A percentile compares a stretch with the other conserved stretches of the same genome.
These are phyloP conservation scores for Aspergillus persii DNA, from an alignment of 2,329 filamentous ascomycete genomes.

Conservation along the genomic window DNA sequence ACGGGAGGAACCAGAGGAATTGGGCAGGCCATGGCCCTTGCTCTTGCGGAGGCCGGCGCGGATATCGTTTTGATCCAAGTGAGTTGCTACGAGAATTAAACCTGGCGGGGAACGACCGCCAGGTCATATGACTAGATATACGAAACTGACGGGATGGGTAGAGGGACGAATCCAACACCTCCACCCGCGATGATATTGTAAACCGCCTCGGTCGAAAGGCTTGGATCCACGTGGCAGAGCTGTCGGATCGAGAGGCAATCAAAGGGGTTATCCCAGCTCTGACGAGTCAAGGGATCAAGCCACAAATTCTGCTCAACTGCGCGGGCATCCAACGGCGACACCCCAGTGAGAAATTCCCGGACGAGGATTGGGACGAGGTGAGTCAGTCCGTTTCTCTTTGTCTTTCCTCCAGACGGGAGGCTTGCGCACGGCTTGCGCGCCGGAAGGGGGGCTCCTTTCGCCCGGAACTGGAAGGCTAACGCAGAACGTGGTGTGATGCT, in stretches of 20 bases:
- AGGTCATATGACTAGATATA: not conserved
- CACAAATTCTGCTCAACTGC: conserved; percentile 81
- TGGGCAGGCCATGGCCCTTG: conserved; percentile 47
- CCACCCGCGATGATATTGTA: conserved; percentile 43
- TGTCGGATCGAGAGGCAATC: conserved; percentile 42
- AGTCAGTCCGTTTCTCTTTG: conserved; percentile 11
- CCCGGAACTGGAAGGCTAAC: not conserved
- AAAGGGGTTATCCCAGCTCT: conserved; percentile 41
- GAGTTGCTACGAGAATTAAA: conserved; percentile 1
- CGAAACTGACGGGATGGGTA: conserved; percentile 24
- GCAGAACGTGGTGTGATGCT: not conserved
- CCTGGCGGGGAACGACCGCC: not conserved
- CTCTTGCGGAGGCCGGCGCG: conserved; percentile 48
- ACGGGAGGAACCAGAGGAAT: conserved; percentile 51
- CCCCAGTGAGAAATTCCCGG: conserved; percentile 71
- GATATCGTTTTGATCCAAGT: conserved; percentile 46
- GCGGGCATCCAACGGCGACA: conserved; percentile 82
- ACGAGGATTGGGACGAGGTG: conserved; percentile 71
- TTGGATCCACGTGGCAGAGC: conserved; percentile 44
- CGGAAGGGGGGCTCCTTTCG: not conserved
- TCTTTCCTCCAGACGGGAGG: not conserved
- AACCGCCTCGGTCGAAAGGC: conserved; percentile 40
- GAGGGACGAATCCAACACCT: conserved; percentile 53
- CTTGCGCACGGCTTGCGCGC: not conserved
- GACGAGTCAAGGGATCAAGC: conserved; percentile 49